Base-by-base conservation (phyloP, 176 grass and related monocot genomes). In the Themeda triandra region DNA sequence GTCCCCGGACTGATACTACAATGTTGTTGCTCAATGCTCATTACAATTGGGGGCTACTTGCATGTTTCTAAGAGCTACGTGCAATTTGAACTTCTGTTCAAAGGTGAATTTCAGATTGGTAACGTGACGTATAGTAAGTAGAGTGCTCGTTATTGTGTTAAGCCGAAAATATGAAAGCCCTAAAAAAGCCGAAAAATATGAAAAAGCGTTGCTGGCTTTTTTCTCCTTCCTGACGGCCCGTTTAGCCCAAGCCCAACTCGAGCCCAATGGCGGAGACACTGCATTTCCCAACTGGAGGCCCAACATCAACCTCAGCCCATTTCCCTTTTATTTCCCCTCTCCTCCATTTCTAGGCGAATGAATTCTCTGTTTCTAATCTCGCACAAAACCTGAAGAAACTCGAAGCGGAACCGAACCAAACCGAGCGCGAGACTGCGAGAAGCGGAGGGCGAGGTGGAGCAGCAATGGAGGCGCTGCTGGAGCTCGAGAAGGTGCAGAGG, bases 391-490 rank as follows among this genome's bases (percentile, higher is more conserved):
- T 66, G 70, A 58, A 45, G 17, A 21, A 35, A 59, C 53, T 51
- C 6, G 37, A 64, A 49, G 33, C 66, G 30, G 39, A 69, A 15
- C 39, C 49, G 60, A 79, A 59, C 24, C 80, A 10, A 25, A 44
- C 8, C 48, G 65, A 45, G 69, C 66, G 39, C 63, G 14, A 73
- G 63, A 58, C 62, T 59, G 39, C 62, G 10, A 66, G 71, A 45
- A 64, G 63, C 65, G 79, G 45, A 17, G 75, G 18, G 23, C 7
- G 23, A 15, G 75, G 25, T 1, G 13, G 44, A 23, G 69, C 1
- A 71, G 18, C 33, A 59, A 98, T 96, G 96, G 91, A 98, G 71
- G 89, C 87, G 71, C 89, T 94, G 83, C 86, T 75, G 83, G 83
- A 88, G 71, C 87, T 91, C 66, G 86, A 94, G 81, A 95, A 83